Conservation (phyloP, 192 early-diverging fungal genomes). For the Gaertneriomyces semiglobifer region DNA sequence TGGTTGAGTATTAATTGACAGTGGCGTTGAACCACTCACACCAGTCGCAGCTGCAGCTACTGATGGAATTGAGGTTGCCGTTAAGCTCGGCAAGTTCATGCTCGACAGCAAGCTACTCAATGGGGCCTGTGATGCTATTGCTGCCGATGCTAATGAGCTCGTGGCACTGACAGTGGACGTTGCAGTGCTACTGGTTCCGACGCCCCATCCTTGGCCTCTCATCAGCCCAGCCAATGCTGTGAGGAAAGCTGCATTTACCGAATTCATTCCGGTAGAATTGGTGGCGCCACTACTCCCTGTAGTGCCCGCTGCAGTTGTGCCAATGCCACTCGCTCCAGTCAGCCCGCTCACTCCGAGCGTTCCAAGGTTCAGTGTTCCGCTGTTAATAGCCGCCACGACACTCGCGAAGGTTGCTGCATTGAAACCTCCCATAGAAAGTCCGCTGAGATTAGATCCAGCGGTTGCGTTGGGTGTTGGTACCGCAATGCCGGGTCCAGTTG, state of each 20-base stretch:
- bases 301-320: not conserved
- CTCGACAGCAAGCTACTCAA: too few species aligned
- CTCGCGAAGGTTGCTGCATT: conserved; percentile 16
- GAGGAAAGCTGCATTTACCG: too few species aligned
- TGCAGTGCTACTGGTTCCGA: too few species aligned
- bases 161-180: too few species aligned
- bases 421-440: not conserved
- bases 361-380: too few species aligned
- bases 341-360: conserved; percentile 2
- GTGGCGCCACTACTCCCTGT: not conserved
- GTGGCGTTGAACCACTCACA: not conserved
- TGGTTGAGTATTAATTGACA: not conserved
- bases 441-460: too few species aligned
- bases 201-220: too few species aligned
- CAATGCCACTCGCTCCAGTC: not conserved
- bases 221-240: too few species aligned
- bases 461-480: conserved; percentile 13
- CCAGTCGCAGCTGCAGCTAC: not conserved
- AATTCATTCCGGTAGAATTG: too few species aligned
- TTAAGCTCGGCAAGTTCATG: too few species aligned
- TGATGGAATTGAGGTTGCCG: not conserved
- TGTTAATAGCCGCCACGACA: conserved; percentile 12
- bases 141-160: too few species aligned
- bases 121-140: too few species aligned
- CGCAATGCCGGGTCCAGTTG: conserved; percentile 22